Percentiles rank a stretch among this genome's conserved stretches.
These are phyloP conservation scores for Saccharomycopsis fodiens DNA, from an alignment of 805 yeast species.

Conservation along the genomic window DNA sequence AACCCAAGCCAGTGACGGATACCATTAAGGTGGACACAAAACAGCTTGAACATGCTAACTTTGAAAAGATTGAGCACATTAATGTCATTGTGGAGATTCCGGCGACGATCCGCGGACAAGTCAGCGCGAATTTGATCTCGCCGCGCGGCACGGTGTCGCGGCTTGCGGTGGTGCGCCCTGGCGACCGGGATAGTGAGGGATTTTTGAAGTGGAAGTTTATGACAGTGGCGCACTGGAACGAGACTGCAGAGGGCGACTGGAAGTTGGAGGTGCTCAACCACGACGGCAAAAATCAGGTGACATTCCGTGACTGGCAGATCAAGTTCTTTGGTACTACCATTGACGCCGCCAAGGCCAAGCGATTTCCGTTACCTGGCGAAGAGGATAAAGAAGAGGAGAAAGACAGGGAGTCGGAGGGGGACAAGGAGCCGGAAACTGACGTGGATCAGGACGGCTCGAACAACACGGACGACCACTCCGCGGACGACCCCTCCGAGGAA, in stretches of 20 bases:
- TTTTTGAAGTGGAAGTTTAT: slow-evolving; percentile 84
- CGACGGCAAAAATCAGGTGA: slow-evolving; percentile 30
- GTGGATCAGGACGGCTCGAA: background rate
- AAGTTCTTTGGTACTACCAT: slow-evolving; percentile 74
- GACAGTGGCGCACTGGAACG: slow-evolving; percentile 99
- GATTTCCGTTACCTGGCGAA: slow-evolving; percentile 39
- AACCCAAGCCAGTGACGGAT: slow-evolving; percentile 22
- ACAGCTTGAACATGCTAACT: slow-evolving; percentile 45
- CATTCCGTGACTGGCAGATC: slow-evolving; percentile 64
- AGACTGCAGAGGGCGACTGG: slow-evolving; percentile 77
- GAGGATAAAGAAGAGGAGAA: slow-evolving; percentile 22
- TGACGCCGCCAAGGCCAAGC: slow-evolving; percentile 55
- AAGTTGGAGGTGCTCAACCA: slow-evolving; percentile 51
- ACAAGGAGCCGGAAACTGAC: slow-evolving; percentile 2
- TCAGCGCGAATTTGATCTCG: slow-evolving; percentile 56
- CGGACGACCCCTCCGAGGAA: slow-evolving; percentile 28
- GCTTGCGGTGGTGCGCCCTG: slow-evolving; percentile 58
- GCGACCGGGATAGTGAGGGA: slow-evolving; percentile 52
- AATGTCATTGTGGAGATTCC: slow-evolving; percentile 70
- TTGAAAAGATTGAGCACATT: slow-evolving; percentile 77
- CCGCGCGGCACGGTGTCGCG: slow-evolving; percentile 71
- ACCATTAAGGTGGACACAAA: slow-evolving; percentile 39
- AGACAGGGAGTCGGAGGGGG: background rate
- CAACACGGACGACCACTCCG: slow-evolving; percentile 4
- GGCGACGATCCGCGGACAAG: slow-evolving; percentile 60